phyloP scores from a whole-genome alignment of 306 rosid genomes.

The Pachyrhizus erosus region DNA sequence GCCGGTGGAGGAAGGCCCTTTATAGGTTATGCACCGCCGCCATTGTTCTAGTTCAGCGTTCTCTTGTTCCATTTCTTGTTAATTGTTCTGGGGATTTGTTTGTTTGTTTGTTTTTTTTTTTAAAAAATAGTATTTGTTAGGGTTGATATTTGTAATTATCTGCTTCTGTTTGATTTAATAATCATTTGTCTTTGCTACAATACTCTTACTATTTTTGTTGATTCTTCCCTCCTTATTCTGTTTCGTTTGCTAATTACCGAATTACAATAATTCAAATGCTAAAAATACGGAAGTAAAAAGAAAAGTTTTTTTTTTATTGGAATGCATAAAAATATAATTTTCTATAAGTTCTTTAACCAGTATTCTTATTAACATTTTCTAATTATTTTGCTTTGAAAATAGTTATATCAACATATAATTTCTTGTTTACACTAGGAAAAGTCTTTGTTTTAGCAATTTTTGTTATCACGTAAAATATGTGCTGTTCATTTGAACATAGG shows the following conservation, averaged over 20 bases:
- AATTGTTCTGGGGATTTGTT: slow-evolving; percentile 35
- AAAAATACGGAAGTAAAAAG: no score
- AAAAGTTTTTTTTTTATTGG: no score
- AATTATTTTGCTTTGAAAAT: not conserved
- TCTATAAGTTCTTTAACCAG: no score
- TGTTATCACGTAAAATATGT: not conserved
- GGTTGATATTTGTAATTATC: slow-evolving; percentile 18
- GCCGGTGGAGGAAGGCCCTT: slow-evolving; percentile 51
- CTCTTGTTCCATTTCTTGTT: not conserved
- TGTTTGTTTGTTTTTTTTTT: not conserved
- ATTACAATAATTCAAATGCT: no score
- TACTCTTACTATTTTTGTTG: not conserved
- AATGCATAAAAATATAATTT: no score
- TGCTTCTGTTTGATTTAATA: slow-evolving; percentile 24
- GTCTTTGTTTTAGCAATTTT: not conserved
- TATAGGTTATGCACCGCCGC: slow-evolving; percentile 55
- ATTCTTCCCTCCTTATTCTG: not conserved
- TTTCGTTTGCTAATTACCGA: no score
- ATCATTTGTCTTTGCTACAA: not conserved
- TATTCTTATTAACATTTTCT: no score
- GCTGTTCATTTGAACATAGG: no score
- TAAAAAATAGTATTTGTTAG: not conserved
- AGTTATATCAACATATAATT: not conserved
- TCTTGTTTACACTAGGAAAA: not conserved
- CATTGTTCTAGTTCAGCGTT: slow-evolving; percentile 35